Base-by-base conservation (phyloP, 768 basidiomycete species). In the Kwoniella sp. region DNA sequence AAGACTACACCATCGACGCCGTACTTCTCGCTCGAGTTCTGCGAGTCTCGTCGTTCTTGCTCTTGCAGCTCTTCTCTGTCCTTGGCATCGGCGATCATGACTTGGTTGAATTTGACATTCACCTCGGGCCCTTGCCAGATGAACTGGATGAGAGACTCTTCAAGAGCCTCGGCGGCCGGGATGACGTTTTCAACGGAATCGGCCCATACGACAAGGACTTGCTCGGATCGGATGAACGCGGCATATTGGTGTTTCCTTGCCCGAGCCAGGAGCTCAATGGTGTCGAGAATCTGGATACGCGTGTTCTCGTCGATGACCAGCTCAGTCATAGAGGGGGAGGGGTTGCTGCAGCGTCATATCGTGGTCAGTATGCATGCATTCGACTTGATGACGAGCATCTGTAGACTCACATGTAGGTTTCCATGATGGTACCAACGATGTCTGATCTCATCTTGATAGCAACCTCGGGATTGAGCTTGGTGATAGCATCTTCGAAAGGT, bases 231-330 rank as follows among this genome's bases (percentile, higher is more conserved):
- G 72, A 92, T 86, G 77, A 93, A 93, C 0, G 91, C 91, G 17
- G 88, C 92, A 56, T 89, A 91, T 71, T 93, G 92, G 72, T 93
- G 91, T 81, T 92, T 92, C 76, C 93, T 88, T 2, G 91, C 81
- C 53, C 86, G 84, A 2, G 89, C 88, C 40, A 92, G 86, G 74
- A 85, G 82, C 62, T 87, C 81, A 83, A 93, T 88, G 21, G 87
- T 87, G 71, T 91, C 89, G 55, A 92, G 77, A 64, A 93, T 85
- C 78, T 92, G 91, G 55, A 93, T 92, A 64, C 90, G 88, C 12
- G 90, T 93, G 74, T 92, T 86, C 55, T 79, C 77, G 79, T 91
- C 89, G 67, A 94, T 84, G 30, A 74, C 63, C 25, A 80, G 67
- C 53, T 78, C 79, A 22, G 68, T 68, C 68, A 73, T 67, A n/a